Conservation (phyloP, 2,329 filamentous ascomycete genomes). For the Fusarium sp. region DNA sequence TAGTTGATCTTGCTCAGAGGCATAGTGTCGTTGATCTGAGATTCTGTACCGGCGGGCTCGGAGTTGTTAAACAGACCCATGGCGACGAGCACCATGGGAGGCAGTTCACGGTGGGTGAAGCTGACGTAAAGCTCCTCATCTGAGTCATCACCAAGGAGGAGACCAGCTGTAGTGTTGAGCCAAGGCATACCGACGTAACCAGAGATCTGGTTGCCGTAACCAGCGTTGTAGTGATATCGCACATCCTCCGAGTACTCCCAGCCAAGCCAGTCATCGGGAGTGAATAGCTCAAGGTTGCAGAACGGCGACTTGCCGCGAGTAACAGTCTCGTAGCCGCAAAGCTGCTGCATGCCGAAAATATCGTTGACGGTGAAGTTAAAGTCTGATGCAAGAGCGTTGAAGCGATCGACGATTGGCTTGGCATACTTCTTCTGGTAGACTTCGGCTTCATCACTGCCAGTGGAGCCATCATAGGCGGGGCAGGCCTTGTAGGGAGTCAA, state of each 20-base stretch:
- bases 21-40: constrained; percentile 69
- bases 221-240: constrained; percentile 71
- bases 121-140: constrained; percentile 70
- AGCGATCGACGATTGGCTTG: constrained; percentile 65
- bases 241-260: constrained; percentile 74
- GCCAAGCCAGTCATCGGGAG: constrained; percentile 70
- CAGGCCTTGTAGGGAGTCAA: constrained; percentile 73
- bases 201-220: constrained; percentile 68
- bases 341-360: constrained; percentile 71
- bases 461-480: constrained; percentile 67
- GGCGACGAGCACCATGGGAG: constrained; percentile 72
- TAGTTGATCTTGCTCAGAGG: constrained; percentile 70
- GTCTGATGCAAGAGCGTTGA: constrained; percentile 59
- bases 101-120: constrained; percentile 75
- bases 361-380: constrained; percentile 73
- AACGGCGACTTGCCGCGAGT: constrained; percentile 70
- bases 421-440: constrained; percentile 65
- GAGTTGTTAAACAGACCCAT: constrained; percentile 77
- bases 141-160: constrained; percentile 53
- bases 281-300: constrained; percentile 67
- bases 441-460: constrained; percentile 63
- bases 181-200: constrained; percentile 71
- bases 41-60: constrained; percentile 57
- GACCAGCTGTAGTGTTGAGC: constrained; percentile 67
- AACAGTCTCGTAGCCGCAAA: constrained; percentile 73